A percentile compares a stretch with the other conserved stretches of the same genome.
These are phyloP conservation scores for Barnettozyma populi DNA, from an alignment of 805 yeast genomes.

Conservation along the genomic window DNA sequence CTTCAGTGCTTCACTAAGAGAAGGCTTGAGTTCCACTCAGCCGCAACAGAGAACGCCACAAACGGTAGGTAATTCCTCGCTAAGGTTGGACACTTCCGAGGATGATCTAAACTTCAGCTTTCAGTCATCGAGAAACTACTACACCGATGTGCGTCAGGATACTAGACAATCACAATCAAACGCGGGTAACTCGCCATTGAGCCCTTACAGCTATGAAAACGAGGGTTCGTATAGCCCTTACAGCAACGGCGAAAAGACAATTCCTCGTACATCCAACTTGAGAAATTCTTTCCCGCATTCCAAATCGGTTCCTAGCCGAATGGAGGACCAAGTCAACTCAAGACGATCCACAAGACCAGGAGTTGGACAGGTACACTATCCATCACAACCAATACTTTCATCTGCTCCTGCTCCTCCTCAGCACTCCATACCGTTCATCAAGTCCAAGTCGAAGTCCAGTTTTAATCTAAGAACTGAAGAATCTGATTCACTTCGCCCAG, in stretches of 20 bases:
- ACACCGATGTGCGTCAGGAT: constrained; percentile 6
- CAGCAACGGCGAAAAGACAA: not conserved
- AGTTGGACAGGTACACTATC: not conserved
- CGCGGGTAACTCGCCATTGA: constrained; percentile 4
- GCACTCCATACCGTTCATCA: constrained; percentile 17
- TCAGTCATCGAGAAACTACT: constrained; percentile 22
- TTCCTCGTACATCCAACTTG: not conserved
- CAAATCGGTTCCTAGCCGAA: constrained; percentile 18
- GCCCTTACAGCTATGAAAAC: constrained; percentile 6
- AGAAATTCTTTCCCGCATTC: constrained; percentile 18
- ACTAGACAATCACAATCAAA: not conserved
- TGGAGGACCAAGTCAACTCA: constrained; percentile 9
- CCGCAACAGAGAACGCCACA: not conserved
- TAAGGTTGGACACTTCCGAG: constrained; percentile 1
- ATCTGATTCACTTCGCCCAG: constrained; percentile 8
- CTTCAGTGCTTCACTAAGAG: constrained; percentile 5
- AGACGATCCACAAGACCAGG: not conserved
- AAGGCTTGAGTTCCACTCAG: not conserved
- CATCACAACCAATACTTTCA: constrained; percentile 7
- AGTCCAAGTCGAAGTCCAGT: constrained; percentile 24
- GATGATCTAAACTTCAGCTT: constrained; percentile 26
- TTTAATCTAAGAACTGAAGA: constrained; percentile 11
- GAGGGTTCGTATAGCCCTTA: not conserved
- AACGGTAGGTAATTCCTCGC: not conserved
- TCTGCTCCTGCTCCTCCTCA: constrained; percentile 22